Percentiles rank a stretch among this genome's conserved stretches.
These are phyloP conservation scores for Xylaria arbuscula DNA, from an alignment of 2,329 filamentous ascomycete species.

Conservation along the genomic window DNA sequence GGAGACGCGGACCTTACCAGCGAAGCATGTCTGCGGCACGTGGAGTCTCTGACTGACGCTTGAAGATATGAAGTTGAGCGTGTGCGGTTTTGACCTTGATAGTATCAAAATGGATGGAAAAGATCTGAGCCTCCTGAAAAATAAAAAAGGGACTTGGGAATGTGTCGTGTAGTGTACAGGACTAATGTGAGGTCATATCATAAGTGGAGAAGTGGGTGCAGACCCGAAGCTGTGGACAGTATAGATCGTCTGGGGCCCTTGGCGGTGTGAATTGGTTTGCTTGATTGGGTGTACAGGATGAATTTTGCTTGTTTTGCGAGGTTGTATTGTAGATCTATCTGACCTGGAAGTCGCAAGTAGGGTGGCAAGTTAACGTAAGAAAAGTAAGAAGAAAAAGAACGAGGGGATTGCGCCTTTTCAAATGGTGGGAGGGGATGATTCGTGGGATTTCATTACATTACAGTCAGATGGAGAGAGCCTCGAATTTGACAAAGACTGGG, in stretches of 20 bases:
- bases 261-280: slow-evolving; percentile 23
- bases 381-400: not conserved
- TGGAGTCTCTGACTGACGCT: slow-evolving; percentile 16
- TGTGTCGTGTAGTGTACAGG: slow-evolving; percentile 11
- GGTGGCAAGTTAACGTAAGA: not conserved
- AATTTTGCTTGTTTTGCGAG: not conserved
- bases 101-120: not conserved
- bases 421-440: not conserved
- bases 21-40: slow-evolving; percentile 46
- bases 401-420: not conserved
- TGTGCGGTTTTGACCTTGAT: not conserved
- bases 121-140: not conserved
- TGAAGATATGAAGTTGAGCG: slow-evolving; percentile 29
- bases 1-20: slow-evolving; percentile 43
- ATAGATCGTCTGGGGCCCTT: slow-evolving; percentile 34
- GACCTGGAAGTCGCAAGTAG: not conserved
- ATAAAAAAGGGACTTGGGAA: slow-evolving; percentile 16
- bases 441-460: not conserved
- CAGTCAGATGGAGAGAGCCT: slow-evolving; percentile 3
- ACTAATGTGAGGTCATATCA: slow-evolving; percentile 25
- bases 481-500: slow-evolving; percentile 26
- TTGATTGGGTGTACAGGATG: slow-evolving; percentile 21
- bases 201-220: slow-evolving; percentile 30
- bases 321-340: not conserved
- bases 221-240: slow-evolving; percentile 37